Percentiles rank a stretch among this genome's conserved stretches.
These are phyloP conservation scores for Podospora pseudocomata DNA, from an alignment of 495 filamentous ascomycete species.

Conservation along the genomic window DNA sequence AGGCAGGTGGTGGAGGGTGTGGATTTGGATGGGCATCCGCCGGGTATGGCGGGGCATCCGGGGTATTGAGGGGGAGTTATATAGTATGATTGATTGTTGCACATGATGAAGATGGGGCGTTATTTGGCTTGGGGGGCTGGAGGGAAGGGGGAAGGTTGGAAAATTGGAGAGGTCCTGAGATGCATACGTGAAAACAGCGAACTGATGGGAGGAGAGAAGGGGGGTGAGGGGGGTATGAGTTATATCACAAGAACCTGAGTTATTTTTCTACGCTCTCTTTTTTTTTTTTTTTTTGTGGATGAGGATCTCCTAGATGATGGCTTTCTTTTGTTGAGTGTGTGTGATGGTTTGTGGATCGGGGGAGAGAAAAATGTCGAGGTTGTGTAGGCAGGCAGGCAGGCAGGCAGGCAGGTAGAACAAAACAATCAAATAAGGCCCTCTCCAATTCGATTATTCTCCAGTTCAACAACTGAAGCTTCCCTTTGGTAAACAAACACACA, in stretches of 20 bases:
- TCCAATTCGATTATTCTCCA: too few relatives aligned
- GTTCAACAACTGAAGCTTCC: too few relatives aligned
- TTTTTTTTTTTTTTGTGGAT: background rate
- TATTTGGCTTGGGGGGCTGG: background rate
- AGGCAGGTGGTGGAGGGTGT: conserved; percentile 69
- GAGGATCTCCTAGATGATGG: background rate
- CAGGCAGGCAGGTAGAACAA: too few relatives aligned
- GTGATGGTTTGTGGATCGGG: background rate
- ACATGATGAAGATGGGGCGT: background rate
- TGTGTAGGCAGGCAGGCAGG: background rate
- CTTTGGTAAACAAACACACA: too few relatives aligned
- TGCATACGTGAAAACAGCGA: background rate
- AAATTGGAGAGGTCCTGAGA: background rate
- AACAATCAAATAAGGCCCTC: too few relatives aligned
- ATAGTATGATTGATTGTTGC: conserved; percentile 1
- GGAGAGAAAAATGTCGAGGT: too few relatives aligned
- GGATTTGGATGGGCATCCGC: conserved; percentile 71
- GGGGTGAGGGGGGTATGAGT: background rate
- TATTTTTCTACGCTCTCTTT: background rate
- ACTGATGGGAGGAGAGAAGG: background rate
- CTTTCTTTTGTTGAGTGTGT: background rate
- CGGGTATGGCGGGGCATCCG: conserved; percentile 26
- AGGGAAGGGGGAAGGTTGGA: background rate
- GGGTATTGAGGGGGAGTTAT: background rate
- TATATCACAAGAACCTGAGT: background rate